Base-by-base conservation (phyloP, 75 land plant species). In the Picea sitchensis region DNA sequence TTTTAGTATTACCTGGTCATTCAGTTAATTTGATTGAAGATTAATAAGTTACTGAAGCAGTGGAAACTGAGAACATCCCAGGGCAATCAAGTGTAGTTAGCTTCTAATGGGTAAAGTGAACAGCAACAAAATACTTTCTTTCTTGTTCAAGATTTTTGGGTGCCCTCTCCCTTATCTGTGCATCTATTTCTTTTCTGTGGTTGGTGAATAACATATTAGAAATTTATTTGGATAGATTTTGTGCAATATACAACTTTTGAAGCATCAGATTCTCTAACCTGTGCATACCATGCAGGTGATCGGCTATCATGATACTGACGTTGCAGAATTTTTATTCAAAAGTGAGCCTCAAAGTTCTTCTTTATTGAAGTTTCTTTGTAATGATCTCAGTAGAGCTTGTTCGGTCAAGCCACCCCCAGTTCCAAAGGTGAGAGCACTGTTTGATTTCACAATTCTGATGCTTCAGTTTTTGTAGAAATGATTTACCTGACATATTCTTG, bases 261-360 rank as follows among this genome's bases (percentile, higher is more conserved):
- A 34, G 41, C n/a, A 67, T 38, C 18, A 67, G 20, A 67, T 67
- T 67, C 44, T 30, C 69, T 67, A 38, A 67, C 34, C 15, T 54
- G 8, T 67, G 15, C 34, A 67, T 67, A 44, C 54, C 41, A 64
- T 86, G 61, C 88, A 96, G 99, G 92, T 96, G 23, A 91, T 96
- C 79, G 99, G 98, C 8, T 98, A 95, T 81, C 88, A 94, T 73
- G 98, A 96, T 82, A 96, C 99, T 31, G 98, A 96, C 86, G 85
- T 91, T 83, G 98, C 98, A 73, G 98, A 96, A 79, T 96, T 81
- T 82, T 21, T 95, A 9, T 93, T 83, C 73, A 95, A 81, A 63
- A 65, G 76, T 59, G 82, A 79, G 64, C 87, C 89, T 41, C 15
- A 92, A 14, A 71, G 85, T n/a, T 84, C 88, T 32, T 67, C 83